Base-by-base conservation (phyloP, 2,329 filamentous ascomycete genomes). In the Daldinia sp. region DNA sequence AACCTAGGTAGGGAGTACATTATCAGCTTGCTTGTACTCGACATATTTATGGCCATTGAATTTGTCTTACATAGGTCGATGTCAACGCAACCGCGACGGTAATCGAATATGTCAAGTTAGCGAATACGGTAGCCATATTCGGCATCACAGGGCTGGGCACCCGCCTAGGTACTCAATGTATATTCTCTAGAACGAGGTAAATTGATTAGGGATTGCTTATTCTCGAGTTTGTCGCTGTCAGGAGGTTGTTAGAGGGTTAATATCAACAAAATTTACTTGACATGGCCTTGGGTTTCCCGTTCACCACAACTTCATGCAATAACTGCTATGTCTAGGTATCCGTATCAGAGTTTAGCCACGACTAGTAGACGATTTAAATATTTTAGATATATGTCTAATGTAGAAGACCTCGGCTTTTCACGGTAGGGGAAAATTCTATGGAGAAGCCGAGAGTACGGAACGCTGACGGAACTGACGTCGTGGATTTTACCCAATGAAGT, bases 31-130 rank as follows among this genome's bases (percentile, higher is more conserved):
- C n/a, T n/a, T n/a, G n/a, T n/a, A n/a, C n/a, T n/a, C n/a, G n/a
- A n/a, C n/a, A n/a, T n/a, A n/a, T n/a, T n/a, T n/a, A n/a, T n/a
- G n/a, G n/a, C n/a, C n/a, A n/a, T n/a, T n/a, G n/a, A n/a, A n/a
- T n/a, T n/a, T n/a, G n/a, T 54, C 65, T 65, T 30, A 67, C 65
- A 61, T 65, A 68, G 19, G 63, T 15, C 21, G 61, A 51, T 21
- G 10, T 53, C 41, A 65, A 47, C 41, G 50, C 57, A 25, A 49
- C 39, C 15, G 43, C 48, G 34, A 63, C 47, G 32, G 59, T 54
- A 11, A 55, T 49, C 8, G 63, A 32, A 23, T 61, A 51, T 27
- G 45, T 17, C 17, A 56, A 15, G 49, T 63, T 34, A 10, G 39
- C 13, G 25, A 54, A 15, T 34, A 50, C 52, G 48, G 35, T 55